Conservation (phyloP, 2,329 filamentous ascomycete genomes). For the Colletotrichum noveboracense region DNA sequence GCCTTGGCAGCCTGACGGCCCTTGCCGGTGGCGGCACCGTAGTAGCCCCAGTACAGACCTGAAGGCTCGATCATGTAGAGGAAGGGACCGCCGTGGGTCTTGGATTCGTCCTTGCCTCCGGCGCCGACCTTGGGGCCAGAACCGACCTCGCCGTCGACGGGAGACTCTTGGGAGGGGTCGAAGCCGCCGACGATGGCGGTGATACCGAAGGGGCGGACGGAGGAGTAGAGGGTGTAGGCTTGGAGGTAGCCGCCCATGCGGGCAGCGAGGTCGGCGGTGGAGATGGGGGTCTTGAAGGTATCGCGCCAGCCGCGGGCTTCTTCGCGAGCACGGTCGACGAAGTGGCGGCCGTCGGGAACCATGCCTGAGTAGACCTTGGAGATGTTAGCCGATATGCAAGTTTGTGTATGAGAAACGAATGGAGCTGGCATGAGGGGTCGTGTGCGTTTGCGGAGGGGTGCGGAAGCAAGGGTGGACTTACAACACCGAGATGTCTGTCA, state of each 20-base stretch:
- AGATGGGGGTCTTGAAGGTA: conserved; percentile 94
- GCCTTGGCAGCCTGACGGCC: conserved; percentile 96
- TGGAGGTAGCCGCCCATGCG: conserved; percentile 97
- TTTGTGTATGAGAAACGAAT: not conserved
- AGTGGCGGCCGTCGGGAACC: conserved; percentile 93
- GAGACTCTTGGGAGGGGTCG: conserved; percentile 85
- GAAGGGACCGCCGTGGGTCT: conserved; percentile 85
- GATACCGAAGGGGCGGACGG: conserved; percentile 94
- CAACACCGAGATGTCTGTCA: conserved; percentile 91
- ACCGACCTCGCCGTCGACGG: conserved; percentile 91
- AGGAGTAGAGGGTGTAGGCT: conserved; percentile 96
- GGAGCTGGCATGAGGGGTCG: not conserved
- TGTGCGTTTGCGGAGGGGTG: not conserved
- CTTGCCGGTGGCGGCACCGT: conserved; percentile 96
- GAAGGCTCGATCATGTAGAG: conserved; percentile 99
- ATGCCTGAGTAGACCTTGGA: conserved; percentile 90
- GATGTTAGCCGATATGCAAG: not conserved
- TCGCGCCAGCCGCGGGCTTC: conserved; percentile 91
- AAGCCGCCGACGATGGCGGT: conserved; percentile 93
- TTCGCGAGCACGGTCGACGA: conserved; percentile 91
- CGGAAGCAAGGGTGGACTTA: conserved; percentile 52
- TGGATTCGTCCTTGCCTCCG: conserved; percentile 78
- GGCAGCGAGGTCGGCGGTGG: conserved; percentile 84
- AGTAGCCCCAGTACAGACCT: conserved; percentile 98
- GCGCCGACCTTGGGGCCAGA: conserved; percentile 78